Base-by-base conservation (phyloP, 768 basidiomycete genomes). In the Leccinum pellstonianum region DNA sequence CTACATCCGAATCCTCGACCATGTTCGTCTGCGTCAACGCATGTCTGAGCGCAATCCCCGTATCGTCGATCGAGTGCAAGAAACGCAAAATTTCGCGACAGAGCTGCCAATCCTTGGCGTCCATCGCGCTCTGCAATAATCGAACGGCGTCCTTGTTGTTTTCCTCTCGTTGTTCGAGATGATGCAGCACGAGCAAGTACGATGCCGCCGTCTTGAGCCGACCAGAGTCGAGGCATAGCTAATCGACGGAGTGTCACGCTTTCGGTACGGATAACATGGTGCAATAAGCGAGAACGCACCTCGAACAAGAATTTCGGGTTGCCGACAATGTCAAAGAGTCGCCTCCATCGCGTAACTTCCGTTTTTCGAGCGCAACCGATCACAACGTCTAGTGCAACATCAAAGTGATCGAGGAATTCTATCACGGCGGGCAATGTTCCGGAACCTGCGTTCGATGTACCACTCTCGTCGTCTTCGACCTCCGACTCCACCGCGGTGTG, bases 321-420 rank as follows among this genome's bases (percentile, higher is more conserved):
- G 7, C 97, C 97, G 3, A 96, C 95, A 35, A 92, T 81, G 57
- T 86, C 85, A 72, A 99, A 99, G 43, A 99, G 76, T 56, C 88
- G 83, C 50, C 83, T 83, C 97, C 97, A 99, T 54, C 90, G 76
- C 4, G 91, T 88, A 70, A 95, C 83, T 75, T 99, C 97, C 6
- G 93, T 98, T 77, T 99, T 99, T 55, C 97, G 81, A 19, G 97
- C 96, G 67, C 96, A 98, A 5, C 91, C 88, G 10, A 98, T 95
- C 12, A 98, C 92, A 8, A 98, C 95, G 59, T 98, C 94, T 57
- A 98, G 75, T 6, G 90, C 83, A 55, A 84, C 90, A 61, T 95
- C 91, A 69, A 98, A 98, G 70, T 98, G 86, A 68, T 99, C 97
- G 63, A 99, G 76, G 68, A 99, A 98, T 62, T 93, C 91, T 62